Conservation (phyloP, 2,329 filamentous ascomycete genomes). For the Thelonectria rubi region DNA sequence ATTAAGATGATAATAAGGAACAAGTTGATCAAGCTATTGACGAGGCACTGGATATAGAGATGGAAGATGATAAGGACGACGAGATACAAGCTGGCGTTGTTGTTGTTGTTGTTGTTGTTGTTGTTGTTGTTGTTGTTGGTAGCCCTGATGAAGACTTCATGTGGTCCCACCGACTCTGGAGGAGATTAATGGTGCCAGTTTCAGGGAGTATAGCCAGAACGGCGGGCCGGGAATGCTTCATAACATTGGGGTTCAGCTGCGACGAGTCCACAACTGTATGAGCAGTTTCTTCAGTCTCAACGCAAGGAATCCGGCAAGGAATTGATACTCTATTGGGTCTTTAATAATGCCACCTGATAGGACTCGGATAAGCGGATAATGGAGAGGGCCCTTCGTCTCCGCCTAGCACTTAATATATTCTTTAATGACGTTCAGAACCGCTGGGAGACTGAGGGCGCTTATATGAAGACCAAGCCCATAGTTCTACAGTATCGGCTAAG, state of each 20-base stretch:
- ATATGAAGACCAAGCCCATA: not conserved
- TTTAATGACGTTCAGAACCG: constrained; percentile 2
- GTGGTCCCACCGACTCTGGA: constrained; percentile 1
- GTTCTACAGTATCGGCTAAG: constrained; percentile 4
- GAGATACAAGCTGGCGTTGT: not conserved
- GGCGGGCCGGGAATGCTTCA: not conserved
- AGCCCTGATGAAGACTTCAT: not conserved
- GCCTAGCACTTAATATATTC: not conserved
- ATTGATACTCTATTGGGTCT: not conserved
- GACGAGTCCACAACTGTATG: not conserved
- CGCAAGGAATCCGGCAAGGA: constrained; percentile 1
- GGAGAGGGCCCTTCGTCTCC: not conserved
- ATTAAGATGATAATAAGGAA: not conserved
- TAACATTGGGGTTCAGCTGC: constrained; percentile 1
- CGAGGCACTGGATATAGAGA: constrained; percentile 3
- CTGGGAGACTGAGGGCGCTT: not conserved
- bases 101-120: not conserved
- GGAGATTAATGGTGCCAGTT: not conserved
- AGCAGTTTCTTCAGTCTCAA: constrained; percentile 7
- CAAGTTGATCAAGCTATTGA: constrained; percentile 3
- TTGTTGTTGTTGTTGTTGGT: not conserved
- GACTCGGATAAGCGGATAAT: constrained; percentile 1
- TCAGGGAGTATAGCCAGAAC: not conserved
- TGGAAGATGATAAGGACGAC: not conserved
- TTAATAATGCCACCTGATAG: not conserved